Evolutionary conservation across 169 alveolate genomes (phyloP), one percentile per base, ranked within the genome.

Genomic region (Plasmodium gaboni): DNA sequence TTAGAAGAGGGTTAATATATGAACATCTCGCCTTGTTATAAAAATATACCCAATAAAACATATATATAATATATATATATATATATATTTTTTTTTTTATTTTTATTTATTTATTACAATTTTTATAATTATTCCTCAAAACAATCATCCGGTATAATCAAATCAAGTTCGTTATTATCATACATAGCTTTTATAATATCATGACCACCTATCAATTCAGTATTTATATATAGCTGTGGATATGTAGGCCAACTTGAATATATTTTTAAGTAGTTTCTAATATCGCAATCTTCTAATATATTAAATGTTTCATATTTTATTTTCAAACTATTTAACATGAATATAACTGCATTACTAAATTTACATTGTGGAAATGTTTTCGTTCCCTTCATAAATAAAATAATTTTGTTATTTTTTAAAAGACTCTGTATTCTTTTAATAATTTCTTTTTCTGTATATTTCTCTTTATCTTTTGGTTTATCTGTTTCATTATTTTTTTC

Each of bases 241-340:
- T 96, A 95, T 2, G 99, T 97, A 1, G 98, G 98, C 98, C 99
- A 97, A 71, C 96, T 96, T 4, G 98, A 95, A 72, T 93, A 97
- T 63, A 92, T 95, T 91, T 97, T 97, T 59, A 96, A 88, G 57
- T 96, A 96, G 63, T 94, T 97, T 69, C 98, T 91, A 12, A 97
- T 87, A n/a, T 91, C 94, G 15, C 92, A 93, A 72, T 96, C 97
- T 63, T 92, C 95, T 51, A 97, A 89, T 13, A 97, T 95, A 88
- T 97, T 96, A 53, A 94, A 96, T n/a, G 93, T 85, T 19, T 88
- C 88, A 74, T 91, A 97, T 44, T 88, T 92, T 15, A 95, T 73
- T 50, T 93, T 89, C 17, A 91, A 53, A 57, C 76, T 85, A 63
- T 94, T 92, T 46, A 94, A 50, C 92, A 94, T 94, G 44, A 86